Base-by-base conservation (phyloP, 306 rosid genomes). In the Prunus campanulata region DNA sequence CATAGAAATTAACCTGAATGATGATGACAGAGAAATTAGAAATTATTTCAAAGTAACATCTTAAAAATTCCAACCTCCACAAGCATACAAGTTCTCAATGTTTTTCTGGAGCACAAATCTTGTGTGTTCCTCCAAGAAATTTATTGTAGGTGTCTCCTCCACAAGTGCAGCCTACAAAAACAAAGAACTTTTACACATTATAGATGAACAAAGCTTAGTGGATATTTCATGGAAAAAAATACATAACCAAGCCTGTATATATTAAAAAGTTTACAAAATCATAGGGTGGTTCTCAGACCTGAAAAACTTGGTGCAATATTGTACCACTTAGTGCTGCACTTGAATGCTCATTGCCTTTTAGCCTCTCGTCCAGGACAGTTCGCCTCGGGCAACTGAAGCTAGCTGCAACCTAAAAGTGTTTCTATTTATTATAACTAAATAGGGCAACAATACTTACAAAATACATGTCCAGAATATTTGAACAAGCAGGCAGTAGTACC, bases 331-430 rank as follows among this genome's bases (percentile, higher is more conserved):
- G 81, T 62, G 97, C 97, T 71, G 93, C 79, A 77, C 51, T 81
- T 72, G 97, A 90, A 87, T 92, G 74, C 78, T 95, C 98, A 51
- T 77, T 89, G 84, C 20, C 65, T 82, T 83, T 94, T 75, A 95
- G 76, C 84, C 98, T 92, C 86, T 95, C 98, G 70, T 95, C 96
- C 66, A 92, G 87, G 78, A 95, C 95, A 60, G 95, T 84, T 84
- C 96, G 89, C 87, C 98, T 90, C 2, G 88, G 85, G 80, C 98
- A 95, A 80, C 67, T 78, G 84, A 92, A 90, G 83, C 91, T 91
- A 67, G 80, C 83, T 77, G 97, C 90, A 83, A 95, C 98, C 96
- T 95, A 85, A 46, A 80, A 87, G 29, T 66, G 54, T 22, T 22
- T 68, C 15, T n/a, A 59, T 48, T 47, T 51, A 76, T 82, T 71